Percentiles rank a stretch among this genome's conserved stretches.
These are phyloP conservation scores for Cladophialophora chaetospira DNA, from an alignment of 2,329 filamentous ascomycete species.

Conservation along the genomic window DNA sequence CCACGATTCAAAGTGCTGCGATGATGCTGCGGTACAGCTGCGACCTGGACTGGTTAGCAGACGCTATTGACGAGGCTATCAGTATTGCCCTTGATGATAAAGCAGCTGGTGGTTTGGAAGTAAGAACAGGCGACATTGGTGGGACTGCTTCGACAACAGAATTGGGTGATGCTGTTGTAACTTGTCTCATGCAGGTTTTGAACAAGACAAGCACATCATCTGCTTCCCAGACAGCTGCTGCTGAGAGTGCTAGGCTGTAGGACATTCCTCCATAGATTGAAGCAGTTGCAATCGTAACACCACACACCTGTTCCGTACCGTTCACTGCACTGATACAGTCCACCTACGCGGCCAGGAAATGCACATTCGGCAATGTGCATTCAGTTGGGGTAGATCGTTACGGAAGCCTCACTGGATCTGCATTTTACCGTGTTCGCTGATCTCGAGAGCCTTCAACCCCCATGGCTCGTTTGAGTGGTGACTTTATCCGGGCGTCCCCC, in stretches of 20 bases:
- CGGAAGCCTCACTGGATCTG: no score
- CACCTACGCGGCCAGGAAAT: no score
- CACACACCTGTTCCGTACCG: no score
- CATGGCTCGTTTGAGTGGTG: not conserved
- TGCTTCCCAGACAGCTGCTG: not conserved
- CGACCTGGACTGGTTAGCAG: constrained; percentile 71
- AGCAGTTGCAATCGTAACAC: not conserved
- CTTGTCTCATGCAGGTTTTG: constrained; percentile 10
- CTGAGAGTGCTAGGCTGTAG: constrained; percentile 10
- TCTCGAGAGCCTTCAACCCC: not conserved
- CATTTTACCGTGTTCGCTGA: not conserved
- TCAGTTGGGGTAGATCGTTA: no score
- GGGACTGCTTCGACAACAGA: constrained; percentile 70
- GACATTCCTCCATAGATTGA: not conserved
- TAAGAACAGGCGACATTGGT: constrained; percentile 78
- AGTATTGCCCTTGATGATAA: constrained; percentile 68
- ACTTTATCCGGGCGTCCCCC: not conserved
- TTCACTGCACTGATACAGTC: no score
- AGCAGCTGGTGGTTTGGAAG: constrained; percentile 45
- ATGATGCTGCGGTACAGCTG: constrained; percentile 95
- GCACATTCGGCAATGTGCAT: no score
- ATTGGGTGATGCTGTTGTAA: constrained; percentile 70
- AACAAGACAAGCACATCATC: not conserved
- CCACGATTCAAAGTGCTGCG: constrained; percentile 83
- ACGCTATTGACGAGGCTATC: constrained; percentile 77